These are phyloP conservation scores for Madurella mycetomatis DNA, from an alignment of 2,329 filamentous ascomycete species.

Conservation along the genomic window DNA sequence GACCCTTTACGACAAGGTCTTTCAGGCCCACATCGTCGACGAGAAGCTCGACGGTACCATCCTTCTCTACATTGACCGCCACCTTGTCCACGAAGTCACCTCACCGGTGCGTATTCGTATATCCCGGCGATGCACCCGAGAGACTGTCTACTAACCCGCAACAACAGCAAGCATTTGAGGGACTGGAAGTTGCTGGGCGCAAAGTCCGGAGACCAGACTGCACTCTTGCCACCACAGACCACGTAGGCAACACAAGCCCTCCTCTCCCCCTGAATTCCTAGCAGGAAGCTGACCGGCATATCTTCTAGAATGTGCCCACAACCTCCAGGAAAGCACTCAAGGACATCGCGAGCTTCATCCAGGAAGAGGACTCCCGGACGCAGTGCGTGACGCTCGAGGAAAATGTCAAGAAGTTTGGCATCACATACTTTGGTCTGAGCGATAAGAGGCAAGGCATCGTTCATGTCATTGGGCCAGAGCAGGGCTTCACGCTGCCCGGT, in stretches of 20 bases:
- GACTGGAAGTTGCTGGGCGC: slow-evolving; percentile 81
- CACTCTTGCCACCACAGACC: slow-evolving; percentile 93
- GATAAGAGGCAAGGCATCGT: slow-evolving; percentile 98
- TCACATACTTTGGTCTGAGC: slow-evolving; percentile 94
- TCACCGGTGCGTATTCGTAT: slow-evolving; percentile 64
- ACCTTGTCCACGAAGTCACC: slow-evolving; percentile 97
- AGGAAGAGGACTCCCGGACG: slow-evolving; percentile 86
- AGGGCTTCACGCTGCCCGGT: slow-evolving; percentile 95
- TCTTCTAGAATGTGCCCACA: slow-evolving; percentile 80
- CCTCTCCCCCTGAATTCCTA: not conserved
- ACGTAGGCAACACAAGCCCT: slow-evolving; percentile 56
- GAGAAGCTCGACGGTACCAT: slow-evolving; percentile 92
- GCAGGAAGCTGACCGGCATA: not conserved
- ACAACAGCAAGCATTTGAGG: slow-evolving; percentile 88
- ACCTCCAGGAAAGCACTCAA: slow-evolving; percentile 87
- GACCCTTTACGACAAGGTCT: slow-evolving; percentile 97
- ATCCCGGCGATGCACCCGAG: not conserved
- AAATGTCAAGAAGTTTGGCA: slow-evolving; percentile 92
- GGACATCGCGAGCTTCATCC: slow-evolving; percentile 88
- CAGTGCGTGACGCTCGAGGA: slow-evolving; percentile 96
- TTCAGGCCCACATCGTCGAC: slow-evolving; percentile 89
- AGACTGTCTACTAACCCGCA: slow-evolving; percentile 3
- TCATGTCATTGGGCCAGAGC: slow-evolving; percentile 96
- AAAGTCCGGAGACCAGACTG: slow-evolving; percentile 91
- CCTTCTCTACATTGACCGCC: slow-evolving; percentile 91